Base-by-base conservation (phyloP, 805 yeast genomes). In the Metschnikowia gelsemii region DNA sequence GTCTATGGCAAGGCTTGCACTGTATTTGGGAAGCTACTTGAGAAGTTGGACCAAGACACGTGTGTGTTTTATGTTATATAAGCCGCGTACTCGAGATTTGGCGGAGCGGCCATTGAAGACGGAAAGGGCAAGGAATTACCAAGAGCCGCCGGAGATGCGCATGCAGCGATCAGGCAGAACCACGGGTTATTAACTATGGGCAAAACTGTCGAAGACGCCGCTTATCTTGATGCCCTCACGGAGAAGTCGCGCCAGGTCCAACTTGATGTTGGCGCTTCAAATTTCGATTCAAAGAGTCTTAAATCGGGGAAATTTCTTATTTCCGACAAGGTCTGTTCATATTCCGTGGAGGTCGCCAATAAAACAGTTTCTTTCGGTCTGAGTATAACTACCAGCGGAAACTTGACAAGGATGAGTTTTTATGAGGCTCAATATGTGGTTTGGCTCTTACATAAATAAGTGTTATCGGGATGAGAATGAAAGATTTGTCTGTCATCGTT, bases 181-280 rank as follows among this genome's bases (percentile, higher is more conserved):
- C 49, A 45, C 32, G 49, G 49, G 3, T 35, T 45, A 9, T 20
- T 45, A 18, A 42, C 49, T n/a, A 31, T 45, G 46, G 49, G 46
- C 32, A 17, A 16, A 7, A 45, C 49, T 2, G 46, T 45, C n/a
- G 49, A 45, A 21, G 49, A 45, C 32, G 49, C 49, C 0, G 49
- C 43, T 22, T 45, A 45, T 37, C 28, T 45, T 18, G 42, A 35
- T 32, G 42, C 38, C 32, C 29, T 45, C 28, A 42, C 42, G 49
- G 49, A 45, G 35, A 38, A 32, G 18, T 24, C 31, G 24, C 42
- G 49, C 32, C 38, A 45, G 30, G 36, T 26, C 8, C 49, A 45
- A 24, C 34, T 45, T 19, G n/a, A n/a, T n/a, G n/a, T 34, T 38
- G 40, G 49, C 46, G n/a, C n/a, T n/a, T n/a, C n/a, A 1, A 46